phyloP scores from a whole-genome alignment of 1,284 basidiomycete genomes.

The Leccinum fuscescens region DNA sequence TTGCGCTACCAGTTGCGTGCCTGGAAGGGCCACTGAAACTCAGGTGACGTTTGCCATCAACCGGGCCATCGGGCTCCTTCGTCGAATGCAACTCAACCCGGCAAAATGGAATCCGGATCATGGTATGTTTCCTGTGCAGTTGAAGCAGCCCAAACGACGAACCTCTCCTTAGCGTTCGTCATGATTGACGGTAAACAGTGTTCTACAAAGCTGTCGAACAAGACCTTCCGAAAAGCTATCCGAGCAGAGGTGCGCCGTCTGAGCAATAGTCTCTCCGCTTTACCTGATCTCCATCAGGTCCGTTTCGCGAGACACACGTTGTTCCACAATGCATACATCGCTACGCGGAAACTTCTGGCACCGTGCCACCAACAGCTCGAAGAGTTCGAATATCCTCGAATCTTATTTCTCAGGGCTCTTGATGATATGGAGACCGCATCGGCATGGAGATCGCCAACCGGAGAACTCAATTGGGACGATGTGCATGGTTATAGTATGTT shows the following conservation, averaged over 20 bases:
- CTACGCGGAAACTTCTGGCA: not conserved
- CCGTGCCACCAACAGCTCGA: not conserved
- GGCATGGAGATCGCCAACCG: not conserved
- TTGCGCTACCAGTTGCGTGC: too few species aligned
- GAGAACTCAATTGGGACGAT: not conserved
- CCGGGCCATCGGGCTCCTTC: not conserved
- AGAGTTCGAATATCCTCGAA: not conserved
- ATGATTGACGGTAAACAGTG: not conserved
- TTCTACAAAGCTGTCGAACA: too few species aligned
- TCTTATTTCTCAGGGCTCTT: not conserved
- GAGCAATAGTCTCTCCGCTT: too few species aligned
- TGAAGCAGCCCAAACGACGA: not conserved
- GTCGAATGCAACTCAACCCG: not conserved
- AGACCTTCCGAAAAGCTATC: too few species aligned
- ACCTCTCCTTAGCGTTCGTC: not conserved
- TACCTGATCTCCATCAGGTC: too few species aligned
- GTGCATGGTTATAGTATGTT: not conserved
- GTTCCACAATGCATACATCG: not conserved
- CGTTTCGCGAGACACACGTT: too few species aligned
- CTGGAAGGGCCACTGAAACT: not conserved
- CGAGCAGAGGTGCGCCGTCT: too few species aligned
- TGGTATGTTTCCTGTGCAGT: not conserved
- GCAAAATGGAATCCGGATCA: not conserved
- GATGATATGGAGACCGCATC: not conserved
- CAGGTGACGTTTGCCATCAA: not conserved